Evolutionary conservation across 2,329 filamentous ascomycete genomes (phyloP).

Genomic region (Xylariaceae sp.): DNA sequence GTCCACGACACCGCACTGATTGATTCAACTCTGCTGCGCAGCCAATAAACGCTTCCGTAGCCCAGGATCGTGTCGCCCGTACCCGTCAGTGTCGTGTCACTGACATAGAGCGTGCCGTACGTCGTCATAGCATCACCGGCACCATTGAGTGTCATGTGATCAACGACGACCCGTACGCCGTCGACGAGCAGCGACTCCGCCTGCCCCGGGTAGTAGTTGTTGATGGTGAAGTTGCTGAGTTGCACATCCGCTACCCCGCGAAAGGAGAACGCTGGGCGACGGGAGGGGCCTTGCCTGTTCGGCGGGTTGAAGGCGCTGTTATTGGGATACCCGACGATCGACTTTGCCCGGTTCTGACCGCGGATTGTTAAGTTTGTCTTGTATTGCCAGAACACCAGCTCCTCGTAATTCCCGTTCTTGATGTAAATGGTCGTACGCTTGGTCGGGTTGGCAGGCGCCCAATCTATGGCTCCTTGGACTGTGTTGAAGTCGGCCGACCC

Average conservation of each 20-base stretch:
- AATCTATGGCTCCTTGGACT: conserved; percentile 16
- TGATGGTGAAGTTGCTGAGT: conserved; percentile 12
- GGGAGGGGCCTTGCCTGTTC: conserved; percentile 13
- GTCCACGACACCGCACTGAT: conserved; percentile 14
- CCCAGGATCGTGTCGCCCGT: conserved; percentile 14
- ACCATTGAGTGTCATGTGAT: conserved; percentile 12
- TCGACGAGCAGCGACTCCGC: conserved; percentile 12
- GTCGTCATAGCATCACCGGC: conserved; percentile 16
- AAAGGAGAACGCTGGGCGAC: conserved; percentile 16
- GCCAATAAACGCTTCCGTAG: conserved; percentile 15
- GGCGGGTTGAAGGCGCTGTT: conserved; percentile 18
- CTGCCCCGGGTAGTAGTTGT: conserved; percentile 13
- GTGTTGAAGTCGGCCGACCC: conserved; percentile 17
- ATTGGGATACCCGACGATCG: conserved; percentile 16
- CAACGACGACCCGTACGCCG: conserved; percentile 5
- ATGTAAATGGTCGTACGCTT: conserved; percentile 14
- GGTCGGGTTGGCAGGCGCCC: conserved; percentile 13
- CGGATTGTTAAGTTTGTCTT: conserved; percentile 14
- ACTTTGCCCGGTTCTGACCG: conserved; percentile 7
- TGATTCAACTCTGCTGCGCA: conserved; percentile 12
- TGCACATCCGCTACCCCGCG: conserved; percentile 13
- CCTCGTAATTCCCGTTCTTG: conserved; percentile 15
- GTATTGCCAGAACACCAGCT: conserved; percentile 17
- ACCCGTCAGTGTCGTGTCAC: conserved; percentile 8
- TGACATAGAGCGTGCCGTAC: conserved; percentile 12